phyloP scores from a whole-genome alignment of 106 monocot genomes.

The Iris macrosiphon region DNA sequence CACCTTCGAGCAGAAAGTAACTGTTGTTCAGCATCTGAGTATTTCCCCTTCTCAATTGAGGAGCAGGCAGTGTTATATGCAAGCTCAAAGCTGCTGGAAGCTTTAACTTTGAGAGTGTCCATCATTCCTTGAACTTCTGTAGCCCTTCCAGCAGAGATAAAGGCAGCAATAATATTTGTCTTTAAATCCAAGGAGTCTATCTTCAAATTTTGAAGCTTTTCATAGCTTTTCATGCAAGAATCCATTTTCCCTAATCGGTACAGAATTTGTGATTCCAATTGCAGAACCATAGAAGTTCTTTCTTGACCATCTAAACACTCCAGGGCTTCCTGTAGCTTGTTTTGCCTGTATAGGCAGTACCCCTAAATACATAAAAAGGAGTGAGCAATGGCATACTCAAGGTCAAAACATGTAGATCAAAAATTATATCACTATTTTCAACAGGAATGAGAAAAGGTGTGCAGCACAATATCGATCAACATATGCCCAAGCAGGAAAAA shows the following conservation, averaged over 20 bases:
- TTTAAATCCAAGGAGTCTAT: conserved; percentile 87
- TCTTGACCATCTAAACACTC: conserved; percentile 50
- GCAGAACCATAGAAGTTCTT: conserved; percentile 56
- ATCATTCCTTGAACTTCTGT: conserved; percentile 74
- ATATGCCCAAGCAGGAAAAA: conserved; percentile 53
- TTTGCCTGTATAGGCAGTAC: conserved; percentile 93
- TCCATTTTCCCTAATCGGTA: conserved; percentile 87
- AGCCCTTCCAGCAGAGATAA: conserved; percentile 73
- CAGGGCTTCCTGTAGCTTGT: conserved; percentile 80
- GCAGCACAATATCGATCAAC: too few relatives aligned
- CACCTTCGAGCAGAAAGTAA: conserved; percentile 91
- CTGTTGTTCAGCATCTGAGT: conserved; percentile 72
- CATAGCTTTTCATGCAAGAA: conserved; percentile 69
- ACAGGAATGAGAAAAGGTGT: too few relatives aligned
- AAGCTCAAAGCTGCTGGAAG: conserved; percentile 81
- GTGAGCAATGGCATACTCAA: too few relatives aligned
- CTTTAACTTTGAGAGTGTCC: conserved; percentile 75
- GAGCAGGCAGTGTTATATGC: conserved; percentile 89
- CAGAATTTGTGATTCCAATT: conserved; percentile 86
- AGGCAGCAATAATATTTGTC: conserved; percentile 75
- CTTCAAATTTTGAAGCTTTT: conserved; percentile 81
- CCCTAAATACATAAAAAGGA: too few relatives aligned
- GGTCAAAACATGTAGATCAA: too few relatives aligned
- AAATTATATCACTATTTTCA: too few relatives aligned
- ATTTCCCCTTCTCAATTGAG: conserved; percentile 70